These are phyloP conservation scores for Mrakia hoshinonis DNA, from an alignment of 768 basidiomycete genomes.

Conservation along the genomic window DNA sequence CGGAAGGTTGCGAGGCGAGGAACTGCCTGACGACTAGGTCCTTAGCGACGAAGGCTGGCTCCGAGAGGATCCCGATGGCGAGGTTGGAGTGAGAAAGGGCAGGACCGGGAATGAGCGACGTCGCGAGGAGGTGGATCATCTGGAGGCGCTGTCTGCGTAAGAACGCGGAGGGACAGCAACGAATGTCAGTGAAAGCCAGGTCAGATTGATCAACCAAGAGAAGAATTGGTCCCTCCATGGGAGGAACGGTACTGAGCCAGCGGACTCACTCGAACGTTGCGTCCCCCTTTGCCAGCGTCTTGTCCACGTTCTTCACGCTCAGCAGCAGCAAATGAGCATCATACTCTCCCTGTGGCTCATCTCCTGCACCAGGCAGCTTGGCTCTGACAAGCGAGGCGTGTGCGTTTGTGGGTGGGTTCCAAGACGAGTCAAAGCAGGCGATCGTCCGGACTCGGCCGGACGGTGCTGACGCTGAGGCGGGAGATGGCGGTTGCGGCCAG, in stretches of 20 bases:
- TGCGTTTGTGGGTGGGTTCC: conserved; percentile 24
- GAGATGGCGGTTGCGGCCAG: conserved; percentile 12
- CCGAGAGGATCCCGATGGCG: conserved; percentile 26
- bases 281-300: conserved; percentile 19
- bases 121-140: conserved; percentile 24
- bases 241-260: not conserved
- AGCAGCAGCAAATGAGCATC: conserved; percentile 22
- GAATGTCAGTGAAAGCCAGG: not conserved
- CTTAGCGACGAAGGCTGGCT: conserved; percentile 26
- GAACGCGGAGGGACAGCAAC: not conserved
- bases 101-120: not conserved
- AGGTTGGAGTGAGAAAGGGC: conserved; percentile 14
- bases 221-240: too few species aligned
- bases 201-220: not conserved
- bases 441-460: not conserved
- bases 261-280: conserved; percentile 26
- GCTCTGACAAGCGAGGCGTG: conserved; percentile 20
- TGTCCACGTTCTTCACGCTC: conserved; percentile 29
- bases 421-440: conserved; percentile 20
- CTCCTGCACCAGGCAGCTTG: not conserved
- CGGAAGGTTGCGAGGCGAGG: not conserved
- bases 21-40: conserved; percentile 19
- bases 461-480: not conserved
- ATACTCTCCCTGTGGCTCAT: conserved; percentile 12
- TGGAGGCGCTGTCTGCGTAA: conserved; percentile 20